Evolutionary conservation across 768 basidiomycete genomes (phyloP).

Genomic region (Mycena pura): DNA sequence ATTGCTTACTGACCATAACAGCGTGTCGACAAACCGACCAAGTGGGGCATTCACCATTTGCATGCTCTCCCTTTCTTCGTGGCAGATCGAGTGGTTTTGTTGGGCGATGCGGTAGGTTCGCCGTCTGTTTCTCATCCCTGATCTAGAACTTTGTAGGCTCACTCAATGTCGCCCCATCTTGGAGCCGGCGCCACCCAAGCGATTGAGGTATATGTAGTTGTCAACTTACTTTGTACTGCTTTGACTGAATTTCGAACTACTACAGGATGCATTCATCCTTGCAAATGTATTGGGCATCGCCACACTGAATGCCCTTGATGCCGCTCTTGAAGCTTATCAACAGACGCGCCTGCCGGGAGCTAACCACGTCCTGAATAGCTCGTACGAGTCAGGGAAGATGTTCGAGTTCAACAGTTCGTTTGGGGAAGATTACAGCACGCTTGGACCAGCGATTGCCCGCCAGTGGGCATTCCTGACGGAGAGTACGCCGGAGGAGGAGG

Average conservation of each 20-base stretch:
- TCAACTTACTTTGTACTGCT: background rate
- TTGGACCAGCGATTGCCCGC: constrained; percentile 47
- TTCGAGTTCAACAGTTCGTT: constrained; percentile 45
- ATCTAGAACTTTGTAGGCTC: constrained; percentile 30
- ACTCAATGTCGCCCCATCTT: constrained; percentile 38
- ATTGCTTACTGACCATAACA: constrained; percentile 17
- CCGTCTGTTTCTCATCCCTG: constrained; percentile 28
- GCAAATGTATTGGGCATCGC: constrained; percentile 29
- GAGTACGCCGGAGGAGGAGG: constrained; percentile 42
- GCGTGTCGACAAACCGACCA: constrained; percentile 40
- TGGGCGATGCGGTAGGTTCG: constrained; percentile 49
- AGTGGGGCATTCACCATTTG: constrained; percentile 48
- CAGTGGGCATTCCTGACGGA: constrained; percentile 52
- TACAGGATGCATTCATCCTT: constrained; percentile 37
- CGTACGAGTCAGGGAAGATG: constrained; percentile 43
- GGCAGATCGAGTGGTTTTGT: constrained; percentile 44
- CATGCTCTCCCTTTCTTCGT: constrained; percentile 44
- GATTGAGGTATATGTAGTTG: constrained; percentile 33
- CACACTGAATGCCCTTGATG: constrained; percentile 22
- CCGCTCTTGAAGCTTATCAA: constrained; percentile 41
- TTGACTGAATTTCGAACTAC: background rate
- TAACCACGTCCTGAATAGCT: constrained; percentile 40
- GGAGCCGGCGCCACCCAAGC: constrained; percentile 38
- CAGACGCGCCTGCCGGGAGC: constrained; percentile 41
- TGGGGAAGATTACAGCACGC: constrained; percentile 41